Percentiles rank a stretch among this genome's conserved stretches.
Conservation (phyloP, 768 basidiomycete species). For the Auriscalpium orientale region DNA sequence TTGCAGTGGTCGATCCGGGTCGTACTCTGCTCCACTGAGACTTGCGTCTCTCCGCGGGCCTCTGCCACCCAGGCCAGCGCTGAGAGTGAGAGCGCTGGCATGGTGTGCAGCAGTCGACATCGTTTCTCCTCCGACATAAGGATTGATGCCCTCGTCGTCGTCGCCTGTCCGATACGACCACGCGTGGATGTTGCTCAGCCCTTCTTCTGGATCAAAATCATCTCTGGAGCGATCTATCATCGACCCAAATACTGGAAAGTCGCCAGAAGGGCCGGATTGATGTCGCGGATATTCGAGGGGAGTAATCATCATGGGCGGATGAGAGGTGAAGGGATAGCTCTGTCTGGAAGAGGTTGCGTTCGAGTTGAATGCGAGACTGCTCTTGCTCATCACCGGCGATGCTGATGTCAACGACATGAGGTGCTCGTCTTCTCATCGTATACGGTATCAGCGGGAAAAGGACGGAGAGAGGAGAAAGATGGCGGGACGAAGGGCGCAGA, state of each 20-base stretch:
- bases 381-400: slow-evolving; percentile 73
- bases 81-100: slow-evolving; percentile 80
- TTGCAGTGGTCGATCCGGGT: slow-evolving; percentile 73
- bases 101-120: slow-evolving; percentile 86
- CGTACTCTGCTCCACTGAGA: slow-evolving; percentile 75
- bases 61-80: slow-evolving; percentile 65
- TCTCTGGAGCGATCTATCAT: slow-evolving; percentile 49
- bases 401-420: slow-evolving; percentile 32
- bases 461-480: no score
- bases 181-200: slow-evolving; percentile 25
- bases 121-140: slow-evolving; percentile 56
- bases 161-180: slow-evolving; percentile 39
- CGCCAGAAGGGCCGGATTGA: slow-evolving; percentile 42
- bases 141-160: slow-evolving; percentile 58
- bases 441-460: not conserved
- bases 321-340: slow-evolving; percentile 68
- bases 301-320: slow-evolving; percentile 36
- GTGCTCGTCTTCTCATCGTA: not conserved
- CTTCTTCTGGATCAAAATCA: slow-evolving; percentile 45
- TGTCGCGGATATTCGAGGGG: slow-evolving; percentile 71
- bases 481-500: no score
- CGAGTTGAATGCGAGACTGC: slow-evolving; percentile 67
- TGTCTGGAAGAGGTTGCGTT: slow-evolving; percentile 68
- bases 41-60: slow-evolving; percentile 46
- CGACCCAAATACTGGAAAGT: slow-evolving; percentile 52